Evolutionary conservation across 2,329 filamentous ascomycete genomes (phyloP), one percentile per base, ranked within the genome.

Genomic region (Pseudovirgaria hyperparasitica): DNA sequence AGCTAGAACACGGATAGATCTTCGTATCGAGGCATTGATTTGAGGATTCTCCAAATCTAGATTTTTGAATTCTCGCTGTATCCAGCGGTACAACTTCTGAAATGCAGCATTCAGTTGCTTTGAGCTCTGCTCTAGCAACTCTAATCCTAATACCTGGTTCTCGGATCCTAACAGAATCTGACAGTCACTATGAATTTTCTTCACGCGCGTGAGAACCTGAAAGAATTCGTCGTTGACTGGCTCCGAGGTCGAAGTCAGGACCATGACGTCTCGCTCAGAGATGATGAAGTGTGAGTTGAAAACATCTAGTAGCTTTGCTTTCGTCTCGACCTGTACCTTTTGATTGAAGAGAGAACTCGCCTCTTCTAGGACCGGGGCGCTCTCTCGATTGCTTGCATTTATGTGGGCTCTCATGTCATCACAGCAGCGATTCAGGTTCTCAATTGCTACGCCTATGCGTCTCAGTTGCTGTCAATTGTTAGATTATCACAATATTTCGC

Each of bases 41-140:
- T 92, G 86, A 1, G 86, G 86, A 39, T 92, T 93, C 46, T 98
- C 90, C 6, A 96, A 67, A 48, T 96, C 92, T 26, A 96, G 58
- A 1, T 76, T 77, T 51, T 86, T 92, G 57, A 98, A 92, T 43
- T 94, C 85, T 32, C 80, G 76, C 49, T 94, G 86, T 12, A 92
- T 76, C 87, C 87, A 98, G 42, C 82, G 76, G 55, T 92, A 94
- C 3, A 98, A 67, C 49, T 94, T 98, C 48, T 98, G 87, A 42
- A 90, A 98, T 5, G 82, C 87, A 10, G 76, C 67, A 44, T 93
- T 90, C 26, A 98, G 67, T 35, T 82, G 74, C 32, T 82, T 84
- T 0, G 85, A 86, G 29, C 77, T 87, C 50, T 87, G 74, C 36
- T 94, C 87, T 67, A 96, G 86, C 25, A 96, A 70, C 42, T 96